Conservation (phyloP, 306 rosid species). For the Clitoria ternatea region DNA sequence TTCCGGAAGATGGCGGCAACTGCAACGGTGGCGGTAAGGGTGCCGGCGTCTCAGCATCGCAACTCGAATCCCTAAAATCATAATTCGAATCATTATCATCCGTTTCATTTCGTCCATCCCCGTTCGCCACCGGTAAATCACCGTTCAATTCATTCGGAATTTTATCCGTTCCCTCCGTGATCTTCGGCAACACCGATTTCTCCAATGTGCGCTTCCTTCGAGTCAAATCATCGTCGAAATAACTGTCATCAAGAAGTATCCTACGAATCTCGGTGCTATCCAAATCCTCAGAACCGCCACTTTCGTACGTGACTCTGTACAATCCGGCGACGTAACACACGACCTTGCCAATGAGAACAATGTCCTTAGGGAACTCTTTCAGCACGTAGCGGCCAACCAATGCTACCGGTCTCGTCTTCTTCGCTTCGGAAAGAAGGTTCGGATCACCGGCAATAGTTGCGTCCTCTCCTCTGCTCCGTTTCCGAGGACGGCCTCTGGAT, state of each 20-base stretch:
- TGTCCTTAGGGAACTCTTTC: slow-evolving; percentile 52
- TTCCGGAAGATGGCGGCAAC: slow-evolving; percentile 73
- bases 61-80: slow-evolving; percentile 38
- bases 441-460: slow-evolving; percentile 7
- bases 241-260: slow-evolving; percentile 36
- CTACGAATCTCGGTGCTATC: slow-evolving; percentile 62
- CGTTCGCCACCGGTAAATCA: slow-evolving; percentile 29
- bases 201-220: slow-evolving; percentile 50
- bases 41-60: slow-evolving; percentile 23
- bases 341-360: slow-evolving; percentile 66
- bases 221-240: slow-evolving; percentile 44
- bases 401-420: slow-evolving; percentile 43
- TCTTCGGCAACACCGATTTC: slow-evolving; percentile 22
- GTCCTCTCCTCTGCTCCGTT: slow-evolving; percentile 50
- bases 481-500: slow-evolving; percentile 84
- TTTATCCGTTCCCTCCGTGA: slow-evolving; percentile 12
- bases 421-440: slow-evolving; percentile 34
- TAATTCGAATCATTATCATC: slow-evolving; percentile 37
- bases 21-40: slow-evolving; percentile 36
- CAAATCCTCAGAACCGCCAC: slow-evolving; percentile 64
- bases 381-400: slow-evolving; percentile 62
- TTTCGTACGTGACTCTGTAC: slow-evolving; percentile 71
- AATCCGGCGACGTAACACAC: slow-evolving; percentile 50
- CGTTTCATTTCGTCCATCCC: slow-evolving; percentile 31
- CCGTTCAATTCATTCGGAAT: slow-evolving; percentile 31